Percentiles rank a stretch among this genome's conserved stretches.
Conservation (phyloP, 768 basidiomycete genomes). For the Brasilioporus rufonigricans region DNA sequence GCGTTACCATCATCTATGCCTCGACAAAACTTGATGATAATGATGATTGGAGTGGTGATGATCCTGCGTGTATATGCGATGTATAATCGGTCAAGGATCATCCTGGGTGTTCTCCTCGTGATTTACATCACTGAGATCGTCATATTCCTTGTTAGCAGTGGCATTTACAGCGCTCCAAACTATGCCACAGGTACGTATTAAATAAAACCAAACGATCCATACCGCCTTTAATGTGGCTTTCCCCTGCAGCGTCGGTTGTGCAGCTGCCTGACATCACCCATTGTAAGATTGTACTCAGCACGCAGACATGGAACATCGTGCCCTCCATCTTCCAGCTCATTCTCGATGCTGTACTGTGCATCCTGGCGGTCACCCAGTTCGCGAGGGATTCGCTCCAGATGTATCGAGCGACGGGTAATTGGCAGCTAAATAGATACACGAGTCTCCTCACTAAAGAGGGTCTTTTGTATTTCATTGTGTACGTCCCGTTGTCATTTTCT, state of each 20-base stretch:
- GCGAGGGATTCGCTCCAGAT: background rate
- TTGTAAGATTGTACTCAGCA: background rate
- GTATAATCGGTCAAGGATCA: conserved; percentile 1
- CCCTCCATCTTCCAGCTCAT: background rate
- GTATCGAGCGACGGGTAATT: background rate
- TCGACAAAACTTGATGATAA: background rate
- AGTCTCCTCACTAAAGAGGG: background rate
- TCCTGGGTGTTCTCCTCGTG: conserved; percentile 1
- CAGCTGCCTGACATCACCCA: background rate
- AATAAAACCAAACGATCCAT: too few relatives aligned
- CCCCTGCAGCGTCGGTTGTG: background rate
- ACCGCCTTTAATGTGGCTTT: too few relatives aligned
- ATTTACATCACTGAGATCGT: background rate
- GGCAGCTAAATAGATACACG: background rate
- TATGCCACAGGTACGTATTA: background rate
- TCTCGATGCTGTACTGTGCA: background rate
- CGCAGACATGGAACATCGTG: background rate
- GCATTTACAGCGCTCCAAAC: background rate
- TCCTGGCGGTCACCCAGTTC: background rate
- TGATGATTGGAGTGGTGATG: background rate
- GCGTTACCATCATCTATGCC: background rate
- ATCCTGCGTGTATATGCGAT: background rate
- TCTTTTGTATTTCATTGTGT: too few relatives aligned
- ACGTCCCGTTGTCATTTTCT: too few relatives aligned
- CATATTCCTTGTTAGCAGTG: background rate